A percentile compares a stretch with the other conserved stretches of the same genome.
These are phyloP conservation scores for Datisca glomerata DNA, from an alignment of 306 rosid genomes.

Conservation along the genomic window DNA sequence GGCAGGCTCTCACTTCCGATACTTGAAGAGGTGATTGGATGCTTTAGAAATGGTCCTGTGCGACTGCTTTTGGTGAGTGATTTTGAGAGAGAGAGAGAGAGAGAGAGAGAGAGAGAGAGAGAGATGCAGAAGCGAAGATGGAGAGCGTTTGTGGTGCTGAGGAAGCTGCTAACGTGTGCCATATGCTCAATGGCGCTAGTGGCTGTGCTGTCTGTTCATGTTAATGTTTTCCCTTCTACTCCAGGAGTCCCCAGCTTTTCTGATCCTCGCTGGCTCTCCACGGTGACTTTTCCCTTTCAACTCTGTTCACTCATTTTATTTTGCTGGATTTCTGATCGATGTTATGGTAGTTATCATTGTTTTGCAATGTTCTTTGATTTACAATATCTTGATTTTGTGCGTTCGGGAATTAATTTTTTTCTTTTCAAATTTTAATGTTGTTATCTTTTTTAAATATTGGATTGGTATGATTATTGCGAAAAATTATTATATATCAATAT, in stretches of 20 bases:
- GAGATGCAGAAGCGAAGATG: slow-evolving; percentile 61
- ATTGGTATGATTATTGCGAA: not conserved
- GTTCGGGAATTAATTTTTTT: not conserved
- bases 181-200: slow-evolving; percentile 39
- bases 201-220: slow-evolving; percentile 52
- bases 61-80: too few species aligned
- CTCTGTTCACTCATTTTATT: not conserved
- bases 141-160: slow-evolving; percentile 34
- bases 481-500: too few species aligned
- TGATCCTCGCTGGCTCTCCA: slow-evolving; percentile 50
- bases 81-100: too few species aligned
- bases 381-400: not conserved
- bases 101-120: too few species aligned
- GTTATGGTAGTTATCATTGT: not conserved
- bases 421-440: not conserved
- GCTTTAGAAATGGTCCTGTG: too few species aligned
- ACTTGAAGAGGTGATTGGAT: too few species aligned
- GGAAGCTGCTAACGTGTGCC: slow-evolving; percentile 60
- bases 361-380: not conserved
- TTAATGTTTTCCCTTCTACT: slow-evolving; percentile 49
- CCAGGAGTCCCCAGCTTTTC: slow-evolving; percentile 43
- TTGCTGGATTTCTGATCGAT: not conserved
- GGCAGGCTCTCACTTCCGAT: too few species aligned
- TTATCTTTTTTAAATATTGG: not conserved
- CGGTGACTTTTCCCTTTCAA: slow-evolving; percentile 33